phyloP scores from a whole-genome alignment of 2,329 filamentous ascomycete species.

The Akanthomyces muscarius region DNA sequence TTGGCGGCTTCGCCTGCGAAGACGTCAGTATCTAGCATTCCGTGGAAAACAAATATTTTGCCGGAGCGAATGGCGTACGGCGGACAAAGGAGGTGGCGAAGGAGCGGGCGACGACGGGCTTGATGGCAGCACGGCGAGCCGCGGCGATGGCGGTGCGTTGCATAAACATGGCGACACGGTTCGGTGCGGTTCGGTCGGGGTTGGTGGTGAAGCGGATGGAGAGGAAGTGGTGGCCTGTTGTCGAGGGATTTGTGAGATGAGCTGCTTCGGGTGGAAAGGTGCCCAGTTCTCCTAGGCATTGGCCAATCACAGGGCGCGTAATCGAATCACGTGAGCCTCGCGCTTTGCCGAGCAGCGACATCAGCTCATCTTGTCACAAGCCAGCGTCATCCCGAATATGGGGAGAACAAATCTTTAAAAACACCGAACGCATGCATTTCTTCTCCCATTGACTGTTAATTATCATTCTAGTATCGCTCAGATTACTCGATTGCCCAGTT shows the following conservation, averaged over 20 bases:
- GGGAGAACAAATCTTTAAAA: neutral
- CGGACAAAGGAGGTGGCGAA: slow-evolving; percentile 58
- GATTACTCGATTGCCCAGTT: neutral
- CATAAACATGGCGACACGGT: slow-evolving; percentile 52
- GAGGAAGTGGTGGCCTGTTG: slow-evolving; percentile 27
- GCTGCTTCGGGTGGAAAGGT: slow-evolving; percentile 41
- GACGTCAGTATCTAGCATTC: neutral
- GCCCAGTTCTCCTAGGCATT: slow-evolving; percentile 32
- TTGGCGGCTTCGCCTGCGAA: slow-evolving; percentile 36
- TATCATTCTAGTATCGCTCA: neutral
- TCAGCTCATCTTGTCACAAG: slow-evolving; percentile 6
- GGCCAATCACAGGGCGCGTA: slow-evolving; percentile 30
- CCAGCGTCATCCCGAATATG: neutral
- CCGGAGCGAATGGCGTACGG: slow-evolving; percentile 43
- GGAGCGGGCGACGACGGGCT: slow-evolving; percentile 52
- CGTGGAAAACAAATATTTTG: slow-evolving; percentile 4
- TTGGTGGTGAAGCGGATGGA: slow-evolving; percentile 23
- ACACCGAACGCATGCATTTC: neutral
- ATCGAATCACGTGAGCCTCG: slow-evolving; percentile 31
- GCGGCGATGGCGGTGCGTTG: slow-evolving; percentile 59
- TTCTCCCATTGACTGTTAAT: neutral
- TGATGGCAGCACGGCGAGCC: slow-evolving; percentile 55
- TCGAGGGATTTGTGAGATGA: slow-evolving; percentile 47
- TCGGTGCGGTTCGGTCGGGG: slow-evolving; percentile 22
- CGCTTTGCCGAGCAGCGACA: slow-evolving; percentile 20